Conservation (phyloP, 2,329 filamentous ascomycete species). For the Endothia cerciana region DNA sequence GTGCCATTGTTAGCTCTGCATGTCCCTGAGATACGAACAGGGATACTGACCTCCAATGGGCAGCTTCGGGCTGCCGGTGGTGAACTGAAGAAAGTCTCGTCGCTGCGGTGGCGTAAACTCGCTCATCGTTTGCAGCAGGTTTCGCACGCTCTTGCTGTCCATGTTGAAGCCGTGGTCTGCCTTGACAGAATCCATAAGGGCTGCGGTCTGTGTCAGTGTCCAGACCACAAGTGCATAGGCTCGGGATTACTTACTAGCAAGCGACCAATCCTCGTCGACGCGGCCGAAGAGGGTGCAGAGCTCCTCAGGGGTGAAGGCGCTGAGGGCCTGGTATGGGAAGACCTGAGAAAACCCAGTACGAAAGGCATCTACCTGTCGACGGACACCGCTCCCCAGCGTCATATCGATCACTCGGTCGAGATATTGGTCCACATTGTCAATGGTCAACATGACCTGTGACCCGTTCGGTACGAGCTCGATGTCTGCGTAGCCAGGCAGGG, state of each 20-base stretch:
- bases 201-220: constrained; percentile 49
- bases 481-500: constrained; percentile 83
- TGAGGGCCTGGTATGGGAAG: constrained; percentile 90
- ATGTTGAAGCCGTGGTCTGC: constrained; percentile 98
- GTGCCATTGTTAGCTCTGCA: constrained; percentile 45
- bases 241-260: constrained; percentile 77
- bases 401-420: constrained; percentile 89
- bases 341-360: constrained; percentile 90
- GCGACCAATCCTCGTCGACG: constrained; percentile 93
- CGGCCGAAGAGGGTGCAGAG: constrained; percentile 92
- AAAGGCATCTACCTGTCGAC: constrained; percentile 89
- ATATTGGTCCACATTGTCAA: constrained; percentile 89
- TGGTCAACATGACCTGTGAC: constrained; percentile 74
- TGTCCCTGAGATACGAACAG: constrained; percentile 1
- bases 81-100: constrained; percentile 95
- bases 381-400: constrained; percentile 87
- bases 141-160: constrained; percentile 94
- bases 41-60: constrained; percentile 85
- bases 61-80: constrained; percentile 95
- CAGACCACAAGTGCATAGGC: too few species aligned
- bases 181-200: constrained; percentile 97
- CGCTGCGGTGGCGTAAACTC: constrained; percentile 75
- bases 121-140: constrained; percentile 93
- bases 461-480: constrained; percentile 84
- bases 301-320: constrained; percentile 93